These are phyloP conservation scores for Fusarium robinianum DNA, from an alignment of 2,329 filamentous ascomycete species.

Conservation along the genomic window DNA sequence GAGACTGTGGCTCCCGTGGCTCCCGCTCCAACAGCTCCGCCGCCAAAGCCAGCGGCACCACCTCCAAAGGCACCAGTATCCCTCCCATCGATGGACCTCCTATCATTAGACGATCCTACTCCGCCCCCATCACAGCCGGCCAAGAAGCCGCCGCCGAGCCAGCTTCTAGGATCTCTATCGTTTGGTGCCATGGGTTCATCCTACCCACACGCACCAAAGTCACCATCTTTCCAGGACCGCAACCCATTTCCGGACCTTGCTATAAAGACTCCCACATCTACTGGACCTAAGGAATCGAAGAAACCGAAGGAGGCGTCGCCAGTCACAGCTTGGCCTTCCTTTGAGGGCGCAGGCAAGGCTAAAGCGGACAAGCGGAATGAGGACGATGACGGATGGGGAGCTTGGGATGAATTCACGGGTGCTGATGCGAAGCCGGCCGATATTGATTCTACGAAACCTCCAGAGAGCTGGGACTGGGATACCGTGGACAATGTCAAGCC, in stretches of 20 bases:
- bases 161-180: constrained; percentile 39
- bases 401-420: constrained; percentile 53
- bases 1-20: constrained; percentile 49
- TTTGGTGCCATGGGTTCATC: constrained; percentile 35
- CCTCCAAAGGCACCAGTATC: constrained; percentile 23
- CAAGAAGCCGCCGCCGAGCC: constrained; percentile 35
- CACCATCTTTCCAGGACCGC: constrained; percentile 57
- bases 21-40: not conserved
- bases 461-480: constrained; percentile 57
- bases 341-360: constrained; percentile 31
- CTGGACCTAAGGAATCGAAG: constrained; percentile 41
- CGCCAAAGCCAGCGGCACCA: constrained; percentile 10
- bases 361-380: constrained; percentile 21
- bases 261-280: constrained; percentile 49
- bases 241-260: constrained; percentile 57
- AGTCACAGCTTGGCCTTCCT: constrained; percentile 52
- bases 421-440: constrained; percentile 24
- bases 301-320: constrained; percentile 46
- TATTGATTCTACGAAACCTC: constrained; percentile 18
- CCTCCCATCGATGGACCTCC: constrained; percentile 46
- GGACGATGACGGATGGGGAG: constrained; percentile 54
- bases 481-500: constrained; percentile 43
- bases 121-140: constrained; percentile 18
- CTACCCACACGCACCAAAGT: constrained; percentile 55
- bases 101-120: constrained; percentile 45